phyloP scores from a whole-genome alignment of 768 basidiomycete genomes.

The Tylopilus rubrobrunneus region DNA sequence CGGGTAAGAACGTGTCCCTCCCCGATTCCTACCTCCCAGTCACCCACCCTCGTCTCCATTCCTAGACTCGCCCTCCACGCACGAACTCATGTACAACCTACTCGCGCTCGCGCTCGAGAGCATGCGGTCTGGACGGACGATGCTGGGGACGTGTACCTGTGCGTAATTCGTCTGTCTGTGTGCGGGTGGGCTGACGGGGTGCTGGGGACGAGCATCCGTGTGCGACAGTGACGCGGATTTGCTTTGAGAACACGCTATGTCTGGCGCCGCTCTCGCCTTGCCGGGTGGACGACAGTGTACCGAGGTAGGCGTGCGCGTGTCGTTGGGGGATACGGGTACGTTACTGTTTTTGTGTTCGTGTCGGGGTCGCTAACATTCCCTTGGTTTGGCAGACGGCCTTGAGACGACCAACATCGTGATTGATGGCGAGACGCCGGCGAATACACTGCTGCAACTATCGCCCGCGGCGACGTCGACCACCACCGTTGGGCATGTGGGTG shows the following conservation, averaged over 20 bases:
- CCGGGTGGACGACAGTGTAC: conserved; percentile 31
- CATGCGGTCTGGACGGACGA: conserved; percentile 73
- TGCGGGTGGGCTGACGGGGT: too few species aligned
- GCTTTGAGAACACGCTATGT: conserved; percentile 71
- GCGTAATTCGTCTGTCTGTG: conserved; percentile 22
- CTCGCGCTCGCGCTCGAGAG: conserved; percentile 72
- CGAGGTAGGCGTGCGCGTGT: conserved; percentile 59
- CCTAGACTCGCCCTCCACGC: conserved; percentile 23
- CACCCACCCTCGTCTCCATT: conserved; percentile 22
- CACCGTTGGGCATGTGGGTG: conserved; percentile 42
- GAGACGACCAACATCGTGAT: conserved; percentile 67
- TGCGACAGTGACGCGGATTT: conserved; percentile 56
- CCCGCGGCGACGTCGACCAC: conserved; percentile 18
- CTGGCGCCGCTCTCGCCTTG: conserved; percentile 34
- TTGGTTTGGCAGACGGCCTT: conserved; percentile 66
- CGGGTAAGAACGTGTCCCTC: conserved; percentile 34
- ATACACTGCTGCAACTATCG: conserved; percentile 6
- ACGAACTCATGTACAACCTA: conserved; percentile 57
- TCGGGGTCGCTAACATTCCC: too few species aligned
- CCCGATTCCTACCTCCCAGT: conserved; percentile 69
- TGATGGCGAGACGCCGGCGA: conserved; percentile 39
- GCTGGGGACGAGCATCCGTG: conserved; percentile 62
- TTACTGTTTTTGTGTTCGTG: too few species aligned
- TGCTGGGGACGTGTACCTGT: conserved; percentile 45
- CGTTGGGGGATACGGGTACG: conserved; percentile 64